Evolutionary conservation across 495 filamentous ascomycete genomes (phyloP), one percentile per base, ranked within the genome.

Genomic region (Tuber indicum): DNA sequence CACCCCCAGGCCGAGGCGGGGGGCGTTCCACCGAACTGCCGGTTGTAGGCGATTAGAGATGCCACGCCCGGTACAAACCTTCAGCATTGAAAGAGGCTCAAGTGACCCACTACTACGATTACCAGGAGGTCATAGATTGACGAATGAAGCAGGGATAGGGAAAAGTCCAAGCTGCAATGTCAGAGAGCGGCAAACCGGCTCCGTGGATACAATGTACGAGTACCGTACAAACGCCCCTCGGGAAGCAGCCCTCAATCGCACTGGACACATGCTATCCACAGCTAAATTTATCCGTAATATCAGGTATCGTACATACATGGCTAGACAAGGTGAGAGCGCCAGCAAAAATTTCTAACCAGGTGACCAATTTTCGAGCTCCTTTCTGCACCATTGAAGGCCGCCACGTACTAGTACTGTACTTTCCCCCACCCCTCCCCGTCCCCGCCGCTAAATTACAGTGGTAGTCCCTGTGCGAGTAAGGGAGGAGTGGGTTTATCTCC

Each of bases 261-360:
- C 58, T 36, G 58, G 26, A 12, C 17, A 66, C 26, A 66, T 32
- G 14, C 26, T 66, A 32, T 36, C 58, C 8, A 66, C 26, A 17
- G 58, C 58, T 36, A 36, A 36, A 36, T 66, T 66, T 36, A 66
- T 66, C n/a, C 32, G 26, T 8, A 66, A 66, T 36, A 66, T 66
- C 2, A 36, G 32, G 58, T 36, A 49, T 2, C 23, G 19, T 23
- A 66, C 26, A 66, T 36, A 66, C 58, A 66, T 66, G 26, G 12
- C 14, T 14, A 16, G 58, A 4, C 58, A 36, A 66, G 32, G 58
- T 66, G 1, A 14, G 58, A 4, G 58, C 16, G 5, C 26, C 32
- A 14, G 32, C 58, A 66, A 66, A 66, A 66, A 66, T 66, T 17
- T 66, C 58, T 36, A 66, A 66, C 58, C 58, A 66, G 58, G 26